These are phyloP conservation scores for Neopestalotiopsis clavispora DNA, from an alignment of 2,329 filamentous ascomycete genomes.

Conservation along the genomic window DNA sequence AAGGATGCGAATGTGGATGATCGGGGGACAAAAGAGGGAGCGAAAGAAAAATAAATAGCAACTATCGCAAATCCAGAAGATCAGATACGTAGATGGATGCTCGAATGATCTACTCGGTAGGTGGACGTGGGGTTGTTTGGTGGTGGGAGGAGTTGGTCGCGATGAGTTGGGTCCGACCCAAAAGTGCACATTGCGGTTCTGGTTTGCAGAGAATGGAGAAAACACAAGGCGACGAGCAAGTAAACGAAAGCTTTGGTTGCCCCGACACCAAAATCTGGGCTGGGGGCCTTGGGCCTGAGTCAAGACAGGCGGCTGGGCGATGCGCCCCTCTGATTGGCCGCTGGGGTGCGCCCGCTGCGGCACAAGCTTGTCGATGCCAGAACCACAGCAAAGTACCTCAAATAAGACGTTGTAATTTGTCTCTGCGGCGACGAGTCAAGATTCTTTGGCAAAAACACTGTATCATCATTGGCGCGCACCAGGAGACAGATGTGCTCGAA, in stretches of 20 bases:
- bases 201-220: conserved; percentile 18
- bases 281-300: background rate
- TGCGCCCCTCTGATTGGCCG: background rate
- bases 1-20: background rate
- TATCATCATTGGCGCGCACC: background rate
- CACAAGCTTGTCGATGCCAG: conserved; percentile 6
- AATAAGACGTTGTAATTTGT: background rate
- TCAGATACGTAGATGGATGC: background rate
- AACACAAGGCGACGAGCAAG: conserved; percentile 15
- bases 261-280: conserved; percentile 19
- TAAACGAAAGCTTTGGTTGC: conserved; percentile 19
- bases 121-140: conserved; percentile 10
- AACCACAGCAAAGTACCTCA: background rate
- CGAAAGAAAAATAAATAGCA: background rate
- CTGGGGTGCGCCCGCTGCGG: background rate
- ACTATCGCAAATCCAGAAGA: conserved; percentile 1
- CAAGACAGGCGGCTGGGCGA: conserved; percentile 7
- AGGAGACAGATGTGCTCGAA: background rate
- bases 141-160: background rate
- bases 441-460: background rate
- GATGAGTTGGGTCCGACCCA: background rate
- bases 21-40: background rate
- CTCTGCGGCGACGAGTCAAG: conserved; percentile 1
- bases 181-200: background rate
- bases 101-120: background rate